A percentile compares a stretch with the other conserved stretches of the same genome.
These are phyloP conservation scores for sorghum (Sorghum bicolor) DNA, from an alignment of 176 grass and related monocot species.

Conservation along the genomic window DNA sequence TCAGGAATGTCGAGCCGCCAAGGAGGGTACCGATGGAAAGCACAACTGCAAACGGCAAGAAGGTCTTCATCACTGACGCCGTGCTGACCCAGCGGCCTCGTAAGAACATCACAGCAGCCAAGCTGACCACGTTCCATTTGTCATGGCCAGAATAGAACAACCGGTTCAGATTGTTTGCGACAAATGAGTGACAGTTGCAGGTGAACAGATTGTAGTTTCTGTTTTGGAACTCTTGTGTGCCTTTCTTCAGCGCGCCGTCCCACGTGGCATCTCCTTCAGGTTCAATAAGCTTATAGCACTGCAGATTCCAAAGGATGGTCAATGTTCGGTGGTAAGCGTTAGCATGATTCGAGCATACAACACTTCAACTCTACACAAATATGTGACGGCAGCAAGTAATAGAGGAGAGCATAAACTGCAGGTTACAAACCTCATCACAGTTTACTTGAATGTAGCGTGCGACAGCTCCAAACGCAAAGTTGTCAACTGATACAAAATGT, in stretches of 20 bases:
- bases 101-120: constrained; percentile 69
- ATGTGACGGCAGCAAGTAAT: neutral
- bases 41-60: constrained; percentile 49
- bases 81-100: constrained; percentile 62
- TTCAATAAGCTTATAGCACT: constrained; percentile 69
- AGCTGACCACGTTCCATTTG: constrained; percentile 85
- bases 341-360: neutral
- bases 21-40: constrained; percentile 45
- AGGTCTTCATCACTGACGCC: constrained; percentile 46
- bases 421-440: constrained; percentile 57
- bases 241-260: constrained; percentile 64
- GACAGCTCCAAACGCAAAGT: constrained; percentile 86
- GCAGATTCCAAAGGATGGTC: constrained; percentile 17
- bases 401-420: neutral
- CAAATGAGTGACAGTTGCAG: constrained; percentile 98
- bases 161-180: constrained; percentile 77
- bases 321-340: neutral
- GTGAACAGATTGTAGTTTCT: constrained; percentile 87
- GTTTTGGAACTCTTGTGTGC: constrained; percentile 81
- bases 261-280: constrained; percentile 45
- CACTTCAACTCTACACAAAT: neutral
- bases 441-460: constrained; percentile 75
- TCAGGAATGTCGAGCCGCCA: constrained; percentile 49
- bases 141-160: constrained; percentile 56
- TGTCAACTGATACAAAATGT: constrained; percentile 86